These are phyloP conservation scores for Sextonia rubra DNA, from an alignment of 164 flowering plant species.

Conservation along the genomic window DNA sequence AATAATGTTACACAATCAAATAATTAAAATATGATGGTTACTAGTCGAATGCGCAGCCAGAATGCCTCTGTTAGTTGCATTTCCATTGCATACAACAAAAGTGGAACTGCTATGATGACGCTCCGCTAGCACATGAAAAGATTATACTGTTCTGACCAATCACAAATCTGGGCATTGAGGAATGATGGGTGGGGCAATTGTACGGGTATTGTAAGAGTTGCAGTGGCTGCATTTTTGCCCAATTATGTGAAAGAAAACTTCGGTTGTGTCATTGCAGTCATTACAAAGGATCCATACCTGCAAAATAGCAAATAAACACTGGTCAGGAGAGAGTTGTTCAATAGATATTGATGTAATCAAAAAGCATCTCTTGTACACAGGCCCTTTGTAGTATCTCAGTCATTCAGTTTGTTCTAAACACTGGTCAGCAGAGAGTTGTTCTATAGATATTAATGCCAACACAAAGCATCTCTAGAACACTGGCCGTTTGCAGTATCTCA, in stretches of 20 bases:
- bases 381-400: no score
- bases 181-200: slow-evolving; percentile 51
- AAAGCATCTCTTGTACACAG: no score
- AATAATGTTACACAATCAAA: neutral
- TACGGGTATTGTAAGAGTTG: slow-evolving; percentile 75
- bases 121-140: neutral
- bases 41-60: neutral
- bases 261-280: slow-evolving; percentile 85
- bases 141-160: neutral
- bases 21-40: neutral
- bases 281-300: slow-evolving; percentile 97
- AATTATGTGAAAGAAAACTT: slow-evolving; percentile 69
- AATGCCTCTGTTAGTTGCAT: neutral
- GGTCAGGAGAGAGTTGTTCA: neutral
- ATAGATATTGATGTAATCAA: no score
- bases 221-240: slow-evolving; percentile 91
- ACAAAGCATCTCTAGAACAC: no score
- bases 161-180: slow-evolving; percentile 3
- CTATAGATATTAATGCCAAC: no score
- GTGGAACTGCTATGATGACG: neutral
- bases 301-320: slow-evolving; percentile 7
- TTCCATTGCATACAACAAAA: neutral
- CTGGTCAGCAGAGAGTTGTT: neutral
- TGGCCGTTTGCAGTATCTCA: no score
- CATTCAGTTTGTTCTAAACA: neutral